phyloP scores from a whole-genome alignment of 768 basidiomycete species.

The Suillus decipiens region DNA sequence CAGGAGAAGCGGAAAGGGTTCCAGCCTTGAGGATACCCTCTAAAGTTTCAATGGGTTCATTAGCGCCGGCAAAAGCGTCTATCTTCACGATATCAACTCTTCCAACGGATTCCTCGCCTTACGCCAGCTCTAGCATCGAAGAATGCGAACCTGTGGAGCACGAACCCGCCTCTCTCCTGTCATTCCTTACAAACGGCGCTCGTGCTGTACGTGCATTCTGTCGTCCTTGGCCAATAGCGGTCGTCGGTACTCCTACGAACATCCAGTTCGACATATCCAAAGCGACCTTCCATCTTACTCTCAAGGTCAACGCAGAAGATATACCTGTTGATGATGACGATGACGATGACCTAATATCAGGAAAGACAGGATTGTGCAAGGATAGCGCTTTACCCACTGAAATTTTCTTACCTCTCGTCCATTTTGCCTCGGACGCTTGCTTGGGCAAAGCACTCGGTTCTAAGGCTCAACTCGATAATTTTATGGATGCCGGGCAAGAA shows the following conservation, averaged over 20 bases:
- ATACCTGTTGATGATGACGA: slow-evolving; percentile 22
- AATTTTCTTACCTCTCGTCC: slow-evolving; percentile 88
- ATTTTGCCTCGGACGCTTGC: slow-evolving; percentile 62
- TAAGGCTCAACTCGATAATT: not conserved
- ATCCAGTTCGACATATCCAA: slow-evolving; percentile 77
- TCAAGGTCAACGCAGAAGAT: slow-evolving; percentile 66
- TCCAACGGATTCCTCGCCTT: slow-evolving; percentile 20
- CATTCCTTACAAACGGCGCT: slow-evolving; percentile 83
- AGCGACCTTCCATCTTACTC: slow-evolving; percentile 67
- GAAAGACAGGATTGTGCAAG: slow-evolving; percentile 1
- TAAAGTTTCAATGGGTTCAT: slow-evolving; percentile 2
- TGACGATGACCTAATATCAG: not conserved
- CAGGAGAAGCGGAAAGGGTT: slow-evolving; percentile 7
- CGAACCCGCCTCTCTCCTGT: slow-evolving; percentile 27
- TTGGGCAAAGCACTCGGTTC: slow-evolving; percentile 23
- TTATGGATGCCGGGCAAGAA: not conserved
- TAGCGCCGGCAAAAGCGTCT: slow-evolving; percentile 19
- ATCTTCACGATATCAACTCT: slow-evolving; percentile 24
- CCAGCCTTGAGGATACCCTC: not conserved
- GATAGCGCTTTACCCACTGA: slow-evolving; percentile 67
- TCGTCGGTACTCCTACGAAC: slow-evolving; percentile 65
- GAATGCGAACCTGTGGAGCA: not conserved
- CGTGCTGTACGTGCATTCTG: slow-evolving; percentile 83
- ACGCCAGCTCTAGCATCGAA: slow-evolving; percentile 6
- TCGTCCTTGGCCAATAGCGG: slow-evolving; percentile 78